phyloP scores from a whole-genome alignment of 192 early-diverging fungal genomes.

The Coemansia sp. region DNA sequence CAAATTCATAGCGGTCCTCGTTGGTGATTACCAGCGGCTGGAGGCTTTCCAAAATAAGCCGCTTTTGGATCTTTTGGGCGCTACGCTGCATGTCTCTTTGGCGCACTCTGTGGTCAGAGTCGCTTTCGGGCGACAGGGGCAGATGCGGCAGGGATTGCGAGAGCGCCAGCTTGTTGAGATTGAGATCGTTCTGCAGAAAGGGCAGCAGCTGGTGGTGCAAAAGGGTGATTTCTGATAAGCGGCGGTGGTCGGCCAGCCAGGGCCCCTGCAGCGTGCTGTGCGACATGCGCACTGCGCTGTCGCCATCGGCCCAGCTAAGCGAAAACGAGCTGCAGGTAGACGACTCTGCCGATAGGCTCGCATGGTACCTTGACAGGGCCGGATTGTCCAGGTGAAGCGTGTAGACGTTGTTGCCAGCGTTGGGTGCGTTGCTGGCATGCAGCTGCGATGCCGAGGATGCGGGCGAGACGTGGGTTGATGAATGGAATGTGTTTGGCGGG shows the following conservation, averaged over 20 bases:
- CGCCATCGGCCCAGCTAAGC: slow-evolving; percentile 22
- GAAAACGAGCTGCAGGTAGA: slow-evolving; percentile 24
- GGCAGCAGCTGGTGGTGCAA: slow-evolving; percentile 26
- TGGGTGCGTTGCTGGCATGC: not conserved
- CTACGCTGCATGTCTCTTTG: slow-evolving; percentile 26
- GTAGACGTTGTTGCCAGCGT: slow-evolving; percentile 2
- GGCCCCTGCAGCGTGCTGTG: slow-evolving; percentile 29
- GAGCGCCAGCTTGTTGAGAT: slow-evolving; percentile 30
- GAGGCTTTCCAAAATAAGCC: slow-evolving; percentile 38
- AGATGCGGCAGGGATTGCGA: slow-evolving; percentile 1
- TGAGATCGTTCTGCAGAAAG: slow-evolving; percentile 44
- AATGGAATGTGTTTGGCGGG: slow-evolving; percentile 25
- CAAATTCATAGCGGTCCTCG: slow-evolving; percentile 40
- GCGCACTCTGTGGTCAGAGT: not conserved
- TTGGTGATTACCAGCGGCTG: slow-evolving; percentile 18
- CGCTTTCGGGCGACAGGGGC: slow-evolving; percentile 11
- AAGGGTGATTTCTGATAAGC: slow-evolving; percentile 13
- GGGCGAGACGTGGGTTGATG: slow-evolving; percentile 7
- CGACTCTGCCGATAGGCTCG: slow-evolving; percentile 23
- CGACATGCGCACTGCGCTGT: slow-evolving; percentile 6
- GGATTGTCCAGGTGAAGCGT: slow-evolving; percentile 28
- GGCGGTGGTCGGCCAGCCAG: slow-evolving; percentile 33
- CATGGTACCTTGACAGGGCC: slow-evolving; percentile 19
- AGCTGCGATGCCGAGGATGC: not conserved
- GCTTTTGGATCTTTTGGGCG: slow-evolving; percentile 41